Percentiles rank a stretch among this genome's conserved stretches.
These are phyloP conservation scores for Barnettozyma wickerhamii DNA, from an alignment of 805 yeast genomes.

Conservation along the genomic window DNA sequence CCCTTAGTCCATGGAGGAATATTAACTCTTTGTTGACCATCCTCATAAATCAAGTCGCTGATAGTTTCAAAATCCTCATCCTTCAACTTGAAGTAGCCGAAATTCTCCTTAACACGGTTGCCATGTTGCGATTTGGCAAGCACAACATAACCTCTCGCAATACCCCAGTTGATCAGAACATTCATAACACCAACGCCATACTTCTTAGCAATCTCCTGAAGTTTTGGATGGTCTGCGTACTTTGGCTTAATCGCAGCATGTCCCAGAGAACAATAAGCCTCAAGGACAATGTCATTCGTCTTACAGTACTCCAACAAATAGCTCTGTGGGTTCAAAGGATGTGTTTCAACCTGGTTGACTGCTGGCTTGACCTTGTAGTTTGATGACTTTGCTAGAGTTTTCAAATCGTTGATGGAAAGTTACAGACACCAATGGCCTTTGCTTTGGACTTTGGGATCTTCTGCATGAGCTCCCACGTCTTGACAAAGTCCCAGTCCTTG, in stretches of 20 bases:
- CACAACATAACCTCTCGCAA: conserved; percentile 51
- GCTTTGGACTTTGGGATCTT: conserved; percentile 58
- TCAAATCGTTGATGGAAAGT: conserved; percentile 61
- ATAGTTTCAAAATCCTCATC: conserved; percentile 24
- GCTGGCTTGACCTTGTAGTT: conserved; percentile 55
- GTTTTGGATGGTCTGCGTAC: not conserved
- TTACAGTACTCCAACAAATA: conserved; percentile 40
- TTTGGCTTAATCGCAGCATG: conserved; percentile 39
- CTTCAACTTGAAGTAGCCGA: conserved; percentile 6
- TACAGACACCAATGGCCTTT: conserved; percentile 71
- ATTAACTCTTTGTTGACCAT: conserved; percentile 27
- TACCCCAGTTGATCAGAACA: conserved; percentile 53
- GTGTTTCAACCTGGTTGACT: conserved; percentile 65
- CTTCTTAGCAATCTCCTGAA: conserved; percentile 28
- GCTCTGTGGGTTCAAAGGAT: conserved; percentile 42
- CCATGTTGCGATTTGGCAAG: conserved; percentile 46
- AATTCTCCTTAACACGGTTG: conserved; percentile 34
- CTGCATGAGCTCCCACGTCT: conserved; percentile 67
- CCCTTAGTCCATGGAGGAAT: conserved; percentile 7
- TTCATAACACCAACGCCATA: conserved; percentile 43
- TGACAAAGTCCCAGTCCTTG: conserved; percentile 43
- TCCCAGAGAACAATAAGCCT: conserved; percentile 65
- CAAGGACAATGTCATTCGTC: conserved; percentile 42
- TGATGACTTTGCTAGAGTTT: conserved; percentile 58
- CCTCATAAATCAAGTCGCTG: conserved; percentile 18